A percentile compares a stretch with the other conserved stretches of the same genome.
These are phyloP conservation scores for Penicillium palitans DNA, from an alignment of 2,329 filamentous ascomycete genomes.

Conservation along the genomic window DNA sequence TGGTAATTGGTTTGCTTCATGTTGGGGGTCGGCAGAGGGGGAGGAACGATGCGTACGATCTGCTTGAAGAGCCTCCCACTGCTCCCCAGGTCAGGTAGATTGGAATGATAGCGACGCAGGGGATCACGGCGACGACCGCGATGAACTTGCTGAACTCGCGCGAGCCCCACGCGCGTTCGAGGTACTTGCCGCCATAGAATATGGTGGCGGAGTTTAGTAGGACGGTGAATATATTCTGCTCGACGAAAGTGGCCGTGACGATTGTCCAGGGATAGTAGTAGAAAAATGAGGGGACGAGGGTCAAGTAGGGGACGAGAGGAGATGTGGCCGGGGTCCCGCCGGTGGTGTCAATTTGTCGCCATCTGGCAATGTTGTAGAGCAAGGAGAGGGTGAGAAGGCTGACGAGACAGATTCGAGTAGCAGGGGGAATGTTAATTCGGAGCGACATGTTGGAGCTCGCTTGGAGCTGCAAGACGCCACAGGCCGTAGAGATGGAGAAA, in stretches of 20 bases:
- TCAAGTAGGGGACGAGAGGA: constrained; percentile 80
- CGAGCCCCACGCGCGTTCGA: constrained; percentile 94
- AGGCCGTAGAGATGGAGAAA: constrained; percentile 7
- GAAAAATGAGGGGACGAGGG: constrained; percentile 78
- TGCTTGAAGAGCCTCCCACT: constrained; percentile 51
- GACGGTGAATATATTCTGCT: constrained; percentile 89
- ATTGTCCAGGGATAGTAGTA: constrained; percentile 93
- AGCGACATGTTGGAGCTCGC: constrained; percentile 62
- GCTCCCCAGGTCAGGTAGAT: constrained; percentile 73
- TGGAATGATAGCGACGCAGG: constrained; percentile 74
- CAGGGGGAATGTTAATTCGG: constrained; percentile 87
- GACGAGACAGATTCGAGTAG: constrained; percentile 80
- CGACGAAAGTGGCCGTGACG: constrained; percentile 79
- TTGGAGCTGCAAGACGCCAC: constrained; percentile 8
- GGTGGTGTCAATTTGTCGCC: constrained; percentile 68
- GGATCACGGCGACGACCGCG: constrained; percentile 71
- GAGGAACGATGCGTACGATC: constrained; percentile 30
- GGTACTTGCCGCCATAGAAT: constrained; percentile 89
- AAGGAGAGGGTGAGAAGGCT: constrained; percentile 74
- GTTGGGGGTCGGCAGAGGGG: background rate
- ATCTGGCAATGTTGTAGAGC: constrained; percentile 66
- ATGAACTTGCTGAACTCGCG: constrained; percentile 90
- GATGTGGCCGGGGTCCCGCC: constrained; percentile 38
- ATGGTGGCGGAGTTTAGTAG: constrained; percentile 73
- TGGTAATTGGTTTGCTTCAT: background rate